Conservation (phyloP, 345 rosid species). For the Syzygium grande region DNA sequence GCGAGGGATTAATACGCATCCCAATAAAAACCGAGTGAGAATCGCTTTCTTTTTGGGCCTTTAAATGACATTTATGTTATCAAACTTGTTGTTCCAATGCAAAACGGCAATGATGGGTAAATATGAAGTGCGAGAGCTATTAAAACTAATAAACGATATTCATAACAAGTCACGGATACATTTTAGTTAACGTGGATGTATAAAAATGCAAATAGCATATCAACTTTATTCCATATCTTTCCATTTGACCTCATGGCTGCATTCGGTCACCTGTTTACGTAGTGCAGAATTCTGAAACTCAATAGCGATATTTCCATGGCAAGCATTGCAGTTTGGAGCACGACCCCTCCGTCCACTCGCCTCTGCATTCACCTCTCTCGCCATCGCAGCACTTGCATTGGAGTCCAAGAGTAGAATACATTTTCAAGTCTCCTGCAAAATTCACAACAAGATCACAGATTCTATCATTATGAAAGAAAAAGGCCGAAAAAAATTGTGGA, state of each 20-base stretch:
- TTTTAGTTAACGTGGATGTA: not conserved
- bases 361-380: conserved; percentile 19
- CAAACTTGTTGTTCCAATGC: not conserved
- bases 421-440: conserved; percentile 13
- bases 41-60: not conserved
- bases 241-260: not conserved
- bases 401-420: conserved; percentile 18
- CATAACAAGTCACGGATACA: not conserved
- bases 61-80: not conserved
- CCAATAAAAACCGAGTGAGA: not conserved
- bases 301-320: conserved; percentile 25
- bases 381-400: conserved; percentile 43
- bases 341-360: conserved; percentile 18
- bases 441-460: not conserved
- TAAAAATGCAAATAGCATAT: not conserved
- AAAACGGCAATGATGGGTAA: not conserved
- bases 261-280: not conserved
- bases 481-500: not conserved
- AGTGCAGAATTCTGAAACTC: not conserved
- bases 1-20: not conserved
- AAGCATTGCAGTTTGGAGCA: conserved; percentile 31
- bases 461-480: not conserved
- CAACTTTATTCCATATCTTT: not conserved
- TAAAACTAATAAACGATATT: not conserved
- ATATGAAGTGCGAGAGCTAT: not conserved